Base-by-base conservation (phyloP, 176 grass and related monocot species). In the Oropetium thomaeum region DNA sequence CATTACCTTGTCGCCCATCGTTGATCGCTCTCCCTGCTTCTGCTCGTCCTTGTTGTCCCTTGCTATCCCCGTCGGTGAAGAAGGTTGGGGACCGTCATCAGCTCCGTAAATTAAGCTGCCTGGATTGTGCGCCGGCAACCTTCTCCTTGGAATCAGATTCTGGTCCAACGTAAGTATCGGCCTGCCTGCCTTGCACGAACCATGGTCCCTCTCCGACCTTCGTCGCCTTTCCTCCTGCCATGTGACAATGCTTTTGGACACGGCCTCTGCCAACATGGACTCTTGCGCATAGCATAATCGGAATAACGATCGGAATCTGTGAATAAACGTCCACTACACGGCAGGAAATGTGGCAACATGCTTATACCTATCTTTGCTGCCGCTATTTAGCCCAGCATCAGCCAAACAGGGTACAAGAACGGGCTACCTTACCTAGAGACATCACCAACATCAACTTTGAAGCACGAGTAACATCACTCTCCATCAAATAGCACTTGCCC, bases 1-100 rank as follows among this genome's bases (percentile, higher is more conserved):
- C 15, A 8, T 48, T 58, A 85, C 83, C 83, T 74, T 79, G 60
- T 19, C 25, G 75, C 61, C 75, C 77, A 86, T 86, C 42, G n/a
- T n/a, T n/a, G n/a, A n/a, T n/a, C n/a, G 30, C 43, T 35, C 4
- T 63, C 20, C 28, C 27, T 17, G 27, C 39, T 32, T 4, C n/a
- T n/a, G n/a, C n/a, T n/a, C n/a, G n/a, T n/a, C n/a, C n/a, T n/a
- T 7, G 41, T 8, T 16, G 31, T 27, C 47, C 25, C 16, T 31
- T n/a, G n/a, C n/a, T n/a, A 12, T 19, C 8, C 33, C 49, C 35
- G 37, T 16, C 16, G 66, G 35, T 17, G 45, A 65, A 27, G 74
- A 32, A 29, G 58, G 47, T 39, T 6, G 72, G 33, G 19, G n/a
- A n/a, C n/a, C n/a, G n/a, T n/a, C n/a, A n/a, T n/a, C n/a, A n/a